Evolutionary conservation across 176 grass and related monocot species (phyloP).

Genomic region (Lolium multiflorum): DNA sequence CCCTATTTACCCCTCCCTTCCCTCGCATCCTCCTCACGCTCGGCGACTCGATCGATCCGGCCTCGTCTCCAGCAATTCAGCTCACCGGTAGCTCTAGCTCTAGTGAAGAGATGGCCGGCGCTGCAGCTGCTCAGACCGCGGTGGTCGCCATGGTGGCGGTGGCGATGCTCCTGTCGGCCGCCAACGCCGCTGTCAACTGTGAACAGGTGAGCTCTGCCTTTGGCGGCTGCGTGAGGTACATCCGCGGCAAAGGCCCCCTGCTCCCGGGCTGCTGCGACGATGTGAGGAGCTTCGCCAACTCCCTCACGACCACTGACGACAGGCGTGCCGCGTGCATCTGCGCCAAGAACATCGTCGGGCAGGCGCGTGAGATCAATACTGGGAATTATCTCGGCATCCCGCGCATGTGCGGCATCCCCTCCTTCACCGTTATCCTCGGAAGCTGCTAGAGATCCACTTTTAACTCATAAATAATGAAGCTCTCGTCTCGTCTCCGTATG

Average conservation of each 20-base stretch:
- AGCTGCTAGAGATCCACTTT: too few species aligned
- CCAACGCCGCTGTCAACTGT: conserved; percentile 30
- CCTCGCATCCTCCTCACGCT: not conserved
- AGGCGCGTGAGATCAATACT: too few species aligned
- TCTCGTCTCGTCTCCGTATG: too few species aligned
- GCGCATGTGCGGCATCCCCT: too few species aligned
- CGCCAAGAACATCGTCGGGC: conserved; percentile 20
- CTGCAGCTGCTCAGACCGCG: not conserved
- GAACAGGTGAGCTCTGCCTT: conserved; percentile 29
- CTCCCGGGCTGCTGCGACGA: conserved; percentile 27
- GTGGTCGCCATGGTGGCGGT: not conserved
- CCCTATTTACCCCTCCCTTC: conserved; percentile 8
- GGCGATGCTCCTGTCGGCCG: conserved; percentile 13
- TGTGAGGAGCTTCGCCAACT: conserved; percentile 21
- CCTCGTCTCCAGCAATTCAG: not conserved
- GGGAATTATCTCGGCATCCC: too few species aligned
- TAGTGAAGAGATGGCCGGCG: not conserved
- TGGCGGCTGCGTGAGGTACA: conserved; percentile 43
- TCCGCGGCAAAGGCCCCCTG: not conserved
- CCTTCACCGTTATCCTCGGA: too few species aligned
- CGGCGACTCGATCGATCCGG: too few species aligned
- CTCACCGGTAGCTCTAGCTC: not conserved
- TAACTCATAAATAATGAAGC: too few species aligned
- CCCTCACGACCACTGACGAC: conserved; percentile 3
- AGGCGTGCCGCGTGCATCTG: conserved; percentile 41